A percentile compares a stretch with the other conserved stretches of the same genome.
Evolutionary conservation across 805 yeast genomes (phyloP).

Genomic region (Sungouiella thailandica): DNA sequence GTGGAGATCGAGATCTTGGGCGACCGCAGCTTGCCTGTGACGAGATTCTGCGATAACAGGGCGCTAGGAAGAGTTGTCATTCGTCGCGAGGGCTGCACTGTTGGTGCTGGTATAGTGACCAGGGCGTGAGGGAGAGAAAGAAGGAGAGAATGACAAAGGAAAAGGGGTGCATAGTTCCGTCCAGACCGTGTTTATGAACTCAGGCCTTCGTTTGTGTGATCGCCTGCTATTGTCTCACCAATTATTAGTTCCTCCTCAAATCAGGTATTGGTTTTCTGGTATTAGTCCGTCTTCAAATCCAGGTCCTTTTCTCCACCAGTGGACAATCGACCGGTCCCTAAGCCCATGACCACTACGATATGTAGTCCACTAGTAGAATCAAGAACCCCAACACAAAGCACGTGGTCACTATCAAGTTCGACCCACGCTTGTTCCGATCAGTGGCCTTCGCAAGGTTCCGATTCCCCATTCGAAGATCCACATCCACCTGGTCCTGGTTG

Average conservation of each 20-base stretch:
- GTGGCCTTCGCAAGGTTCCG: slow-evolving; percentile 64
- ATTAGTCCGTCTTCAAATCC: too few species aligned
- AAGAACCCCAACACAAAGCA: slow-evolving; percentile 55
- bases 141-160: too few species aligned
- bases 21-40: slow-evolving; percentile 47
- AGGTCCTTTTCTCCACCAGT: too few species aligned
- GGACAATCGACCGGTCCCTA: too few species aligned
- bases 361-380: slow-evolving; percentile 50
- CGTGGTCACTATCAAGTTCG: slow-evolving; percentile 49
- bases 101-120: slow-evolving; percentile 58
- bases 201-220: too few species aligned
- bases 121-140: too few species aligned
- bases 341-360: slow-evolving; percentile 10
- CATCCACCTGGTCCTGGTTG: slow-evolving; percentile 61
- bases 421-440: slow-evolving; percentile 52
- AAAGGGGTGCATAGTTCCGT: too few species aligned
- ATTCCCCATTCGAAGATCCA: slow-evolving; percentile 69
- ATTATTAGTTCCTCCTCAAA: too few species aligned
- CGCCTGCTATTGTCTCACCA: too few species aligned
- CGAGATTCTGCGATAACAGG: slow-evolving; percentile 42
- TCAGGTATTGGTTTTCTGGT: too few species aligned
- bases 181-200: too few species aligned
- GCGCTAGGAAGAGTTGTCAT: slow-evolving; percentile 64
- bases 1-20: slow-evolving; percentile 50
- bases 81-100: slow-evolving; percentile 62